Percentiles rank a stretch among this genome's conserved stretches.
phyloP scores from a whole-genome alignment of 1,284 basidiomycete species.

The Sphaerobolus stellatus region DNA sequence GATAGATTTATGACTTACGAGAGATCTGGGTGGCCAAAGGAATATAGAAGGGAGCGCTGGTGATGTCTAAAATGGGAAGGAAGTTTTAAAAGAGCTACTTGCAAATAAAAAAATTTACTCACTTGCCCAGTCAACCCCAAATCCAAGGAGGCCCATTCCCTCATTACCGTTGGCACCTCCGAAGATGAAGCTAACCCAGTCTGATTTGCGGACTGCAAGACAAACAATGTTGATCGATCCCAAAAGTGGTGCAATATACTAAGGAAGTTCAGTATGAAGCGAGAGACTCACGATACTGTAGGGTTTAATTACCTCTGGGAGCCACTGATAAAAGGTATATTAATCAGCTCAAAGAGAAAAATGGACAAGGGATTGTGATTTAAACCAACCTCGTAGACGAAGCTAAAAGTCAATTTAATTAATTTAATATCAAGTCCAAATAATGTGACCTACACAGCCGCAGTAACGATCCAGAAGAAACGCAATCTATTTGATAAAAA shows the following conservation, averaged over 20 bases:
- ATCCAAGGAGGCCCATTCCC: conserved; percentile 41
- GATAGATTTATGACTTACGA: background rate
- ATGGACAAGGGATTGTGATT: background rate
- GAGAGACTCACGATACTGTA: background rate
- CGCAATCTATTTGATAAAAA: conserved; percentile 7
- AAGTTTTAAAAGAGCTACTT: background rate
- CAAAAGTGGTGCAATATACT: conserved; percentile 15
- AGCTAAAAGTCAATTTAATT: background rate
- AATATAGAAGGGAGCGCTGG: conserved; percentile 8
- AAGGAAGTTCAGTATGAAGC: conserved; percentile 20
- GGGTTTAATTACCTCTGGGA: conserved; percentile 18
- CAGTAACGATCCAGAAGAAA: conserved; percentile 24
- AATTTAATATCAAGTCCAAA: background rate
- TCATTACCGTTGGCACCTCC: conserved; percentile 40
- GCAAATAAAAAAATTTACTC: background rate
- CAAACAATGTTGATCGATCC: conserved; percentile 23
- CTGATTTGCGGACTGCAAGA: conserved; percentile 17
- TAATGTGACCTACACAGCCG: conserved; percentile 14
- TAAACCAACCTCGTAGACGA: conserved; percentile 8
- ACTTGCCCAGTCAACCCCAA: conserved; percentile 13
- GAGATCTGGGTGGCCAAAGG: conserved; percentile 10
- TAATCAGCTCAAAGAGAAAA: background rate
- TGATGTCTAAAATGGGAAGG: conserved; percentile 1
- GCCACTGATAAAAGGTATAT: conserved; percentile 13
- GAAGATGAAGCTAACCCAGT: conserved; percentile 18